Conservation (phyloP, 2,329 filamentous ascomycete species). For the Phialemoniopsis sp. region DNA sequence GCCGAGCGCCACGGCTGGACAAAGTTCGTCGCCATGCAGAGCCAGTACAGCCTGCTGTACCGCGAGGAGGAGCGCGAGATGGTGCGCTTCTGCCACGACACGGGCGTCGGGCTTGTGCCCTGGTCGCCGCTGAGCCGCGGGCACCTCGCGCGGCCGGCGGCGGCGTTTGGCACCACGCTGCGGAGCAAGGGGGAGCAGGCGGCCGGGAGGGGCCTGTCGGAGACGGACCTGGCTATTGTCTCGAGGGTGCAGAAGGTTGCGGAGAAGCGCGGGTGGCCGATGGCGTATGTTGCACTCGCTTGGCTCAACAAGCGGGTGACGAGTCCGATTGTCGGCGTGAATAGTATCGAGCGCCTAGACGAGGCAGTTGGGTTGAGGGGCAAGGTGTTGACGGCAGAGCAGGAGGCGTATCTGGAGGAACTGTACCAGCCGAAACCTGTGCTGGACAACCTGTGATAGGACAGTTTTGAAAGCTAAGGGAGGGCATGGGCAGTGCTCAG, state of each 20-base stretch:
- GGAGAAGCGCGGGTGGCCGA: constrained; percentile 9
- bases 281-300: constrained; percentile 52
- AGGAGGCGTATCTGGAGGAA: constrained; percentile 59
- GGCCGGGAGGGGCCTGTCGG: constrained; percentile 11
- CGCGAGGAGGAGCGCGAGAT: constrained; percentile 49
- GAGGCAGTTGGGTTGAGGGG: constrained; percentile 47
- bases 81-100: constrained; percentile 24
- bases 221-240: constrained; percentile 16
- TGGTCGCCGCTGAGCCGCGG: constrained; percentile 28
- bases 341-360: constrained; percentile 53
- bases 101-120: constrained; percentile 28
- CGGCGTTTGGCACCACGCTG: constrained; percentile 7
- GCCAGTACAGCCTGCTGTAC: constrained; percentile 46
- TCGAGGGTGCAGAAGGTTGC: constrained; percentile 11
- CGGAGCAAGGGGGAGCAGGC: constrained; percentile 6
- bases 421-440: constrained; percentile 48
- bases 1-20: constrained; percentile 49
- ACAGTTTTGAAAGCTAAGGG: too few relatives aligned
- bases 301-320: constrained; percentile 54
- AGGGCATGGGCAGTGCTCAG: too few relatives aligned
- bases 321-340: constrained; percentile 60
- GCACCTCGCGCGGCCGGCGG: constrained; percentile 20
- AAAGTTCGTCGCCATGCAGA: constrained; percentile 53
- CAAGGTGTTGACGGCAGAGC: constrained; percentile 50
- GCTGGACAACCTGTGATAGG: too few relatives aligned